Base-by-base conservation (phyloP, 345 rosid genomes). In the Gossypium stocksii region DNA sequence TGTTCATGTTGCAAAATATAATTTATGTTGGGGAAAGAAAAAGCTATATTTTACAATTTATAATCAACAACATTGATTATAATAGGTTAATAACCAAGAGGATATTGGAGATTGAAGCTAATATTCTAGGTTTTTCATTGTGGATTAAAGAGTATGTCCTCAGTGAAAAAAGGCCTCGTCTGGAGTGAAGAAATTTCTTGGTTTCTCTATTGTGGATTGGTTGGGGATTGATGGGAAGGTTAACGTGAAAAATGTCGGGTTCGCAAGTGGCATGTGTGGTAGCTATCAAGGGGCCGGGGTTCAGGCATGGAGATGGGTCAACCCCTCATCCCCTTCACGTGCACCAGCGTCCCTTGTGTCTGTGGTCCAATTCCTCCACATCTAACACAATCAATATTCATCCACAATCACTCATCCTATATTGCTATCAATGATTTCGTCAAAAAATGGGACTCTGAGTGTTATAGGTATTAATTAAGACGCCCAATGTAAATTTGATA, bases 321-420 rank as follows among this genome's bases (percentile, higher is more conserved):
- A 79, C 58, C 79, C 81, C 70, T 75, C 69, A 75, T 79, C 78
- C 66, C 77, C 80, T 70, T 82, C 89, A 84, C 88, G 87, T 85
- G 90, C 82, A 45, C 48, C 78, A 16, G 78, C 77, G 73, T 83
- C 86, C 87, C 77, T 83, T 77, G 74, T 67, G 61, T 77, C 48
- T 60, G 41, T 34, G 41, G 41, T 34, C 41, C 41, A 34, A 34
- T 34, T 34, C 7, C 41, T 7, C 38, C 6, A 34, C 38, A 34
- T 34, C 38, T 34, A 34, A 34, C 6, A 34, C 38, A 34, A 34
- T 34, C 38, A 34, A 34, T 34, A 34, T 34, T 34, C 6, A 34
- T 34, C 38, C 38, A 29, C 34, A 29, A 3, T 29, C 38, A 34
- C 38, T 6, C 38, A 34, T 34, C 38, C 38, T 34, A 34, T 34